Evolutionary conservation across 345 rosid genomes (phyloP).

Genomic region (Gynandropsis gynandra): DNA sequence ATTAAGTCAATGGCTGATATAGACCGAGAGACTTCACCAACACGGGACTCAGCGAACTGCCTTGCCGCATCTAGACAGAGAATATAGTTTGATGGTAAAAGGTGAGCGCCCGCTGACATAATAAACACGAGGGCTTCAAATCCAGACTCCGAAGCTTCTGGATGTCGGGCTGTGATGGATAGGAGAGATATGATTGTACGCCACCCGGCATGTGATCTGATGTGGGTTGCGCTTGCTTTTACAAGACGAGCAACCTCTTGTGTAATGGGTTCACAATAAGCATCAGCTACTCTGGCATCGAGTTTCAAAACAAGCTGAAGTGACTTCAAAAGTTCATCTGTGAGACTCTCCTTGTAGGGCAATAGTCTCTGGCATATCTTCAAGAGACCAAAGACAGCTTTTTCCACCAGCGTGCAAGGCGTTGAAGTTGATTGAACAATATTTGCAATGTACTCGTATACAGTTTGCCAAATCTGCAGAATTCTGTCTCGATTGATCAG

Average conservation of each 20-base stretch:
- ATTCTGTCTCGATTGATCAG: conserved; percentile 71
- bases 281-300: conserved; percentile 69
- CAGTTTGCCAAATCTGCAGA: conserved; percentile 58
- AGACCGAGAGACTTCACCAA: conserved; percentile 50
- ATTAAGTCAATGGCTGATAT: conserved; percentile 52
- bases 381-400: conserved; percentile 68
- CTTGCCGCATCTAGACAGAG: conserved; percentile 67
- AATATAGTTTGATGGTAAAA: conserved; percentile 53
- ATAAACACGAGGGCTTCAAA: conserved; percentile 53
- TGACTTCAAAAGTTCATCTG: conserved; percentile 63
- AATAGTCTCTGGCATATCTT: conserved; percentile 64
- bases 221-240: conserved; percentile 61
- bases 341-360: conserved; percentile 66
- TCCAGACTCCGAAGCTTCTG: conserved; percentile 69
- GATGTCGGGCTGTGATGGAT: conserved; percentile 67
- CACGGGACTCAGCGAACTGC: conserved; percentile 71
- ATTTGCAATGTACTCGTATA: conserved; percentile 49
- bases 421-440: conserved; percentile 52
- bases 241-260: conserved; percentile 61
- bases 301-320: conserved; percentile 72
- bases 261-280: conserved; percentile 66
- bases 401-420: conserved; percentile 59
- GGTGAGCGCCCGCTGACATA: conserved; percentile 57
- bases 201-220: conserved; percentile 65
- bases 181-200: conserved; percentile 56